Conservation (phyloP, 148 eudicot species). For the Cornus controversa region DNA sequence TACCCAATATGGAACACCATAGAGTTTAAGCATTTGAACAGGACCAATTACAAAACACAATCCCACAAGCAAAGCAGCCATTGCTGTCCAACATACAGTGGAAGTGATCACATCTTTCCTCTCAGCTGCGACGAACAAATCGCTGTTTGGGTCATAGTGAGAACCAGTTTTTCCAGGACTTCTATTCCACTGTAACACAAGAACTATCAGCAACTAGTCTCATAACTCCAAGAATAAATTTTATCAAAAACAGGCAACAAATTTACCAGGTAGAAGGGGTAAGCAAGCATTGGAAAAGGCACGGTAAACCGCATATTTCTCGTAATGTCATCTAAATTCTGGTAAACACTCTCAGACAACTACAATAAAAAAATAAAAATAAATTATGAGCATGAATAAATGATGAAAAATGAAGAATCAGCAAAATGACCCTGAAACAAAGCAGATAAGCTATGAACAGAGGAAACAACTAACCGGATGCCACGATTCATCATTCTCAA, state of each 20-base stretch:
- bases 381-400: background rate
- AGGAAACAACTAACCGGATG: slow-evolving; percentile 17
- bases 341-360: slow-evolving; percentile 32
- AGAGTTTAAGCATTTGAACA: slow-evolving; percentile 31
- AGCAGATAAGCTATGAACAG: background rate
- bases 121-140: slow-evolving; percentile 27
- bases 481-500: slow-evolving; percentile 25
- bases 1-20: slow-evolving; percentile 43
- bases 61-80: slow-evolving; percentile 28
- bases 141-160: slow-evolving; percentile 39
- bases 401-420: background rate
- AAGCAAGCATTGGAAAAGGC: slow-evolving; percentile 44
- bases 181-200: slow-evolving; percentile 23
- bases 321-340: slow-evolving; percentile 22
- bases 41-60: slow-evolving; percentile 29
- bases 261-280: slow-evolving; percentile 40
- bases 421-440: background rate
- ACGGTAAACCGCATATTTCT: slow-evolving; percentile 23
- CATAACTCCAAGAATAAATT: background rate
- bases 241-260: background rate
- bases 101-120: slow-evolving; percentile 37
- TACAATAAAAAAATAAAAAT: slow-evolving; percentile 5
- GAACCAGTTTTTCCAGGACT: slow-evolving; percentile 46
- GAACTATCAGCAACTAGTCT: background rate
- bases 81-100: slow-evolving; percentile 36